Base-by-base conservation (phyloP, 2,329 filamentous ascomycete genomes). In the Fusarium veterinarium region DNA sequence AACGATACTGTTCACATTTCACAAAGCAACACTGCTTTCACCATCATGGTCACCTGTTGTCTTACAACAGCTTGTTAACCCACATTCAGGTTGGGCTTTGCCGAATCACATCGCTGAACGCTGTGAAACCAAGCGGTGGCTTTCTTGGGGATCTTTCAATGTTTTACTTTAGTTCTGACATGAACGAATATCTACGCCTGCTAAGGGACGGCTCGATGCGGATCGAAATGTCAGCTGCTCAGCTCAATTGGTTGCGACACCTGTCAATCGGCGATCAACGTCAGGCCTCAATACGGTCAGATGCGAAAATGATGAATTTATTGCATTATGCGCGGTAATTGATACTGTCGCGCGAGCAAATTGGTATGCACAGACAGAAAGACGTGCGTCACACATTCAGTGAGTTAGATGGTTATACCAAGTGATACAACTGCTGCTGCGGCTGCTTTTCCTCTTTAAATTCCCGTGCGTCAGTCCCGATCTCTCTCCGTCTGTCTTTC, bases 201-300 rank as follows among this genome's bases (percentile, higher is more conserved):
- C 46, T 42, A 58, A 61, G 33, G 46, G 63, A 52, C 62, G 30
- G 30, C 35, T 25, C 40, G 40, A 33, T 59, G 37, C 42, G 30
- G 44, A 53, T 55, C 42, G 42, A 49, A 33, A 41, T 51, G 48
- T 40, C 37, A 52, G 51, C 49, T 53, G 61, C 58, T 72, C 60
- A 41, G 56, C 30, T 31, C 53, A 44, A 64, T 64, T 71, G 66
- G 71, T n/a, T 49, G 67, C 30, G 25, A n/a, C 40, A 41, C 28
- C 37, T 16, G 40, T 57, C 49, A 42, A 33, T 60, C 49, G 42
- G 58, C 35, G 44, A 51, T 45, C 58, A 37, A 37, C 23, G 20
- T 56, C 45, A 46, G 44, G 44, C 58, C 62, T 16, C 45, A 56
- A 30, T 25, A 37, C 53, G 31, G 10, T 44, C 69, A 60, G 28